Base-by-base conservation (phyloP, 1,284 basidiomycete genomes). In the Anthracocystis setariae region DNA sequence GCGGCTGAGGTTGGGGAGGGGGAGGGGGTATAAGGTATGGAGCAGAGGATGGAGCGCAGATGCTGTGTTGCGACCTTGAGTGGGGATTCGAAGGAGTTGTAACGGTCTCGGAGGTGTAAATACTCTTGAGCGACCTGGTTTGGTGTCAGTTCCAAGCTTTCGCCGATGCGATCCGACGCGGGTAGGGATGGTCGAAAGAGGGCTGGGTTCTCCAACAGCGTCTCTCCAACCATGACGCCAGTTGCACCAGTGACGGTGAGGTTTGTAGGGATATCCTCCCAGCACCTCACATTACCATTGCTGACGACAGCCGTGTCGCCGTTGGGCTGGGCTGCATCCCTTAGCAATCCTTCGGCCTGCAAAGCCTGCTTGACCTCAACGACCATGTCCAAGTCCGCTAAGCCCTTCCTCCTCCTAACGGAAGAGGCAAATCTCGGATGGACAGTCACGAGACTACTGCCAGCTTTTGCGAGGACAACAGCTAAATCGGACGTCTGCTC, bases 161-260 rank as follows among this genome's bases (percentile, higher is more conserved):
- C n/a, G 15, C 29, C 43, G 3, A 32, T 38, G 4, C 50, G 44
- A 35, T 53, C 46, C 0, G 40, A 8, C 3, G 23, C 20, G 17
- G 33, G 5, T 0, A 61, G 20, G n/a, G 58, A 62, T 9, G 49
- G 46, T n/a, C 44, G 54, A 32, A 71, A 71, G 5, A 71, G 51
- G 0, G 62, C 62, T 4, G 90, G 90, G 81, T 91, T 90, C 24
- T 86, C 87, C 8, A 91, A 83, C 33, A 92, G 81, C 18, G 87
- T 86, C 79, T 92, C 90, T 8, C 89, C 91, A 3, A 91, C 89
- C 90, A 92, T 92, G 61, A 89, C 80, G 8, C 90, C 91, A 73
- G 90, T 88, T 40, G 90, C 89, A n/a, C 86, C 84, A 2, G 90
- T 91, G 43, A 83, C 83, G 8, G 80, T 74, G 47, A 86, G 76